Base-by-base conservation (phyloP, 495 filamentous ascomycete genomes). In the Staphylotrichum tortipilum region DNA sequence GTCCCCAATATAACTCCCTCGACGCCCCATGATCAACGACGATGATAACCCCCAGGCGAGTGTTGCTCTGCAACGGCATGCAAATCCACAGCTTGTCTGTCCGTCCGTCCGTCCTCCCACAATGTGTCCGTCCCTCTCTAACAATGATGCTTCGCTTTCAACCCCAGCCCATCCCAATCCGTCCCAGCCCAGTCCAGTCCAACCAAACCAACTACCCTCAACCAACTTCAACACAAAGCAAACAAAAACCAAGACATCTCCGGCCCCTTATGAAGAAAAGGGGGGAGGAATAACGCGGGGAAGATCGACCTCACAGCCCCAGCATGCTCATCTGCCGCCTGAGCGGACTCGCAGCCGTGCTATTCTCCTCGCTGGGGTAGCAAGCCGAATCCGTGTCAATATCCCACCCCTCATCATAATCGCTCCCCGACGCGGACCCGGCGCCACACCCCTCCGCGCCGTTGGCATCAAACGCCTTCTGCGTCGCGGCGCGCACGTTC, bases 401-500 rank as follows among this genome's bases (percentile, higher is more conserved):
- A 57, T 95, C 89, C 76, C 83, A 88, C 44, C 77, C 73, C 17
- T 77, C 75, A 53, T 81, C 76, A 18, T 78, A 70, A 15, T 75
- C 72, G 22, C 39, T 42, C 22, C 30, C 39, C 9, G 14, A 26
- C 10, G 10, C 39, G 28, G 38, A 29, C 17, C 73, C 64, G 14
- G 56, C 56, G 15, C 63, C 67, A 15, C 59, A 61, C 11, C 62
- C 67, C 17, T 64, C 68, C 22, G 54, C 62, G 7, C 53, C 55
- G 51, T 54, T 42, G 54, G 73, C 75, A 23, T 80, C 78, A 71
- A 86, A 95, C 35, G 76, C 81, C 63, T 94, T 94, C 68, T 95
- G 89, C 50, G 82, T 78, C 11, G 88, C 88, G 19, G 85, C 86
- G 44, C 92, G 78, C 10, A 79, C 86, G 63, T 96, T 96, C 92